A percentile compares a stretch with the other conserved stretches of the same genome.
These are phyloP conservation scores for Batkoa obscura DNA, from an alignment of 371 early-diverging fungal genomes.

Conservation along the genomic window DNA sequence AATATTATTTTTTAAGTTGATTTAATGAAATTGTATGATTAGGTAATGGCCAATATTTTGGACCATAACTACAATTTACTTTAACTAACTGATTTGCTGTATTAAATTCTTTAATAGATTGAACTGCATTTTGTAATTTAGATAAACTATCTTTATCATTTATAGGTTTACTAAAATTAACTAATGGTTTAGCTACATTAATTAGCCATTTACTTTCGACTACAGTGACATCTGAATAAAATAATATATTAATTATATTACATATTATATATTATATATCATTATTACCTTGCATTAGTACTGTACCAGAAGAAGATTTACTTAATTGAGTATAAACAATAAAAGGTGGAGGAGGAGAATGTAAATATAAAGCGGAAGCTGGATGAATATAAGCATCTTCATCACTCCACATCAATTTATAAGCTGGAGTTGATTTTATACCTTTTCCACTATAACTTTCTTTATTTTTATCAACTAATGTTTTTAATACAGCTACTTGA, in stretches of 20 bases:
- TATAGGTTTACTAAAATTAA: slow-evolving; percentile 1
- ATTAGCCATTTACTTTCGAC: slow-evolving; percentile 8
- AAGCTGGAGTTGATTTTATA: slow-evolving; percentile 27
- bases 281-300: slow-evolving; percentile 1
- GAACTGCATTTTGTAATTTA: neutral
- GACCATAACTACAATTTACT: neutral
- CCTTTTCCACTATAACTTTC: slow-evolving; percentile 14
- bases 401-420: slow-evolving; percentile 62
- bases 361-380: slow-evolving; percentile 35
- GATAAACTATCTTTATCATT: neutral
- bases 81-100: neutral
- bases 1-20: neutral
- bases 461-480: slow-evolving; percentile 37
- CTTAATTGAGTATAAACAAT: slow-evolving; percentile 49
- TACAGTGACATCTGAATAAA: slow-evolving; percentile 11
- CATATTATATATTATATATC: no score
- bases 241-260: neutral
- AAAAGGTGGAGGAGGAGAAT: slow-evolving; percentile 55
- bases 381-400: slow-evolving; percentile 60
- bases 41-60: slow-evolving; percentile 1
- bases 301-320: slow-evolving; percentile 12
- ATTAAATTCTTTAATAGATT: no score
- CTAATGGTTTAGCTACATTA: slow-evolving; percentile 2
- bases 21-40: neutral
- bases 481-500: slow-evolving; percentile 65